Base-by-base conservation (phyloP, 2,329 filamentous ascomycete genomes). In the Alternaria incomplexa region DNA sequence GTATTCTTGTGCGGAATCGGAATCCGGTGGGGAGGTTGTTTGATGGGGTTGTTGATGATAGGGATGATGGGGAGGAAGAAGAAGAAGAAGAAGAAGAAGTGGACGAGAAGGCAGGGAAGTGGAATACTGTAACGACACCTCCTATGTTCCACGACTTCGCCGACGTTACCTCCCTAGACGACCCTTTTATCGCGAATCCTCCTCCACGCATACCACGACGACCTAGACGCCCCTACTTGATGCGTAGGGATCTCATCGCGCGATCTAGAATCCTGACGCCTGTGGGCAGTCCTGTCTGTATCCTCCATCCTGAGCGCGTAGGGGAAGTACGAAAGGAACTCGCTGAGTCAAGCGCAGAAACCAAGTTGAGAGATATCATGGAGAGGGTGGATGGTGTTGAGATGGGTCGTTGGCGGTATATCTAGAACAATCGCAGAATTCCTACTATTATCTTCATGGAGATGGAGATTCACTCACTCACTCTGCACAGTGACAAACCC, bases 21-120 rank as follows among this genome's bases (percentile, higher is more conserved):
- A 71, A 71, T 46, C 67, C 67, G 0, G 64, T 70, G 50, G 66
- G 65, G 4, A 74, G 71, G 36, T 56, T 73, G 8, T 70, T 75
- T 46, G 73, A 75, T 45, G 71, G 61, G 2, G 25, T 46, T 17
- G 26, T 45, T 10, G 61, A 63, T n/a, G 56, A 32, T 30, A 20
- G 20, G 20, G 20, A 20, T 20, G 20, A 20, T 20, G 20, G 20
- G 20, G 30, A 15, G 15, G 30, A 4, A 8, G 13, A 26, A 9
- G 12, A 65, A 22, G 25, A 44, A 25, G n/a, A 60, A 36, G 58
- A 63, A 1, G 48, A 23, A 15, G 28, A 28, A 15, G 12, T 15
- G 17, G 46, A 25, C 9, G 17, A 12, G 13, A 28, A 10, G 15
- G 13, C 3, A 8, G 32, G 4, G 15, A n/a, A 36, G 32, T 5